Base-by-base conservation (phyloP, 1,284 basidiomycete genomes). In the Cryptococcus sp. region DNA sequence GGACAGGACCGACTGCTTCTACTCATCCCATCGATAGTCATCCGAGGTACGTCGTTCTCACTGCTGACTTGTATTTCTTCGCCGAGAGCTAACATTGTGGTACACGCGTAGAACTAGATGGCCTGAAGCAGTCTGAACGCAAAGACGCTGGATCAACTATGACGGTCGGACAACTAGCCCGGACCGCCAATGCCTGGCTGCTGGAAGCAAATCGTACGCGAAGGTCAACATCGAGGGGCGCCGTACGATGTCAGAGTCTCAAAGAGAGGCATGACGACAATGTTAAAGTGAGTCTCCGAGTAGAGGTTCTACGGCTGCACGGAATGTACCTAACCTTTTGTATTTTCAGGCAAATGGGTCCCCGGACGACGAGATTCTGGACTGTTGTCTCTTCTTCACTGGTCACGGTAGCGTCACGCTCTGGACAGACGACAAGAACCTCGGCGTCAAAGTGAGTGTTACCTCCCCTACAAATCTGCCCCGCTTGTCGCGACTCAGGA, bases 381-480 rank as follows among this genome's bases (percentile, higher is more conserved):
- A 70, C 40, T 67, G 68, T 49, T 70, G 68, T 51, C 47, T 64
- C 5, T 62, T 62, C 50, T 70, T 62, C 44, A 50, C 47, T 15
- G 22, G 53, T 16, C 44, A 31, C 17, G 62, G 53, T 13, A 51
- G 44, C 15, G 68, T 70, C 10, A 46, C 56, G 5, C 53, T 70
- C 1, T 70, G 68, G 68, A 70, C 68, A 40, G 56, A 70, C 41
- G 68, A 70, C 44, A 61, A 62, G 50, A 70, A 70, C 39, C 59
- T 70, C 10, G 56, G 53, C 17, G 59, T 70, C 8, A 67, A 67
- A 51, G 68, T 66, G 38, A 50, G 62, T 56, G 16, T 47, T 7
- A 38, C 1, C 19, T 54, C 38, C 50, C 23, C 3, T 10, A 16
- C 5, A 25, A 47, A 20, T 35, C 25, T 13, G n/a, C 35, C 10